These are phyloP conservation scores for Coemansia sp. DNA, from an alignment of 192 early-diverging fungal genomes.

Conservation along the genomic window DNA sequence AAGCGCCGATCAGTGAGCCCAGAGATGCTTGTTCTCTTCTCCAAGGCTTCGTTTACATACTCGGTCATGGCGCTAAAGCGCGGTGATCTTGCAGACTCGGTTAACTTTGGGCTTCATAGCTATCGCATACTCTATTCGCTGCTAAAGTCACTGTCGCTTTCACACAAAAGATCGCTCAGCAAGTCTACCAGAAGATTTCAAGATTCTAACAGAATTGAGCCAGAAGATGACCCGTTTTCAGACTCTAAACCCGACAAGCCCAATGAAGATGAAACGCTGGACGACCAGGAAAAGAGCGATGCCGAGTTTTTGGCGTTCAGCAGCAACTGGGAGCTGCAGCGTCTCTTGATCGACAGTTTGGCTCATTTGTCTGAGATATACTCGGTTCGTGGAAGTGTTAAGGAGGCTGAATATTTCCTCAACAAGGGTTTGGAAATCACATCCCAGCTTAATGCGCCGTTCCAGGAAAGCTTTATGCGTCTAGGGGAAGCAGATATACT, in stretches of 20 bases:
- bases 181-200: not conserved
- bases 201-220: not conserved
- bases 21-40: constrained; percentile 29
- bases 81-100: constrained; percentile 39
- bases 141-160: constrained; percentile 23
- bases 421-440: constrained; percentile 29
- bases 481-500: constrained; percentile 27
- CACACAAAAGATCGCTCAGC: constrained; percentile 3
- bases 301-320: constrained; percentile 27
- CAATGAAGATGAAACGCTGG: not conserved
- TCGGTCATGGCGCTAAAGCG: constrained; percentile 37
- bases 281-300: constrained; percentile 17
- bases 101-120: constrained; percentile 43
- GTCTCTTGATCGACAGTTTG: constrained; percentile 35
- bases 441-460: constrained; percentile 22
- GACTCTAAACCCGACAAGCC: not conserved
- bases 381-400: constrained; percentile 42
- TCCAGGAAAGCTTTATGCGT: constrained; percentile 19
- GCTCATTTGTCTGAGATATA: constrained; percentile 34
- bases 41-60: constrained; percentile 28
- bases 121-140: constrained; percentile 45
- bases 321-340: constrained; percentile 49
- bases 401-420: constrained; percentile 48
- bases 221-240: constrained; percentile 41
- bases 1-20: constrained; percentile 18